Conservation (phyloP, 2,329 filamentous ascomycete genomes). For the Pseudogymnoascus sp. region DNA sequence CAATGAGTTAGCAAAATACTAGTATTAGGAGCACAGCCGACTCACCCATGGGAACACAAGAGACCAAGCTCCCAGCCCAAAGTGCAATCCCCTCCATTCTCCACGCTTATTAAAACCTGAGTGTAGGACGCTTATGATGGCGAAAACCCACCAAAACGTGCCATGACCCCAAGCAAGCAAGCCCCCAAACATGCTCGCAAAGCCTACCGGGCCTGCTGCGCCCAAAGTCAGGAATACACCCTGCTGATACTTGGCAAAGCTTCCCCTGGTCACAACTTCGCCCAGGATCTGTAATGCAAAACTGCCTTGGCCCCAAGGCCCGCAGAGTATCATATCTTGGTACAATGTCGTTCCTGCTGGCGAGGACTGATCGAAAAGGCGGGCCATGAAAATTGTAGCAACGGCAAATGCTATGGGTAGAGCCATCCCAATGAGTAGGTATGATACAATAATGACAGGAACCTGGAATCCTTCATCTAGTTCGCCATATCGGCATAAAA, state of each 20-base stretch:
- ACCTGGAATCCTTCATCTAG: slow-evolving; percentile 28
- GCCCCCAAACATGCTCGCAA: slow-evolving; percentile 31
- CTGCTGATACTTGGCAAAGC: slow-evolving; percentile 29
- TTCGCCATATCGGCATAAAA: slow-evolving; percentile 28
- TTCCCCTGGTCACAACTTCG: slow-evolving; percentile 25
- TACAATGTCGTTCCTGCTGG: slow-evolving; percentile 25
- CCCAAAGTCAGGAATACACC: slow-evolving; percentile 29
- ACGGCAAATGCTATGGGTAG: slow-evolving; percentile 29
- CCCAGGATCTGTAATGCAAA: slow-evolving; percentile 35
- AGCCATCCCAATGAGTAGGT: slow-evolving; percentile 32
- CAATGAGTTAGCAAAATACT: background rate
- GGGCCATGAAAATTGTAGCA: slow-evolving; percentile 29
- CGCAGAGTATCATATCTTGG: slow-evolving; percentile 35
- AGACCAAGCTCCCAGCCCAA: slow-evolving; percentile 30
- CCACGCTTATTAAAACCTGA: slow-evolving; percentile 20
- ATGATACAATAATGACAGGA: slow-evolving; percentile 35
- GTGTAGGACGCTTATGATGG: slow-evolving; percentile 30
- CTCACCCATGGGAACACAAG: slow-evolving; percentile 35
- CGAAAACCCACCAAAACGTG: slow-evolving; percentile 37
- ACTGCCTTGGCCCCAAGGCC: slow-evolving; percentile 33
- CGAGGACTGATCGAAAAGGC: slow-evolving; percentile 25
- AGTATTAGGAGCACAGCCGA: background rate
- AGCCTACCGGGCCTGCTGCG: slow-evolving; percentile 28
- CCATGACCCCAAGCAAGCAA: slow-evolving; percentile 34
- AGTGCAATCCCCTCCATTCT: slow-evolving; percentile 22